Evolutionary conservation across 192 early-diverging fungal species (phyloP).

Genomic region (Podila verticillata): DNA sequence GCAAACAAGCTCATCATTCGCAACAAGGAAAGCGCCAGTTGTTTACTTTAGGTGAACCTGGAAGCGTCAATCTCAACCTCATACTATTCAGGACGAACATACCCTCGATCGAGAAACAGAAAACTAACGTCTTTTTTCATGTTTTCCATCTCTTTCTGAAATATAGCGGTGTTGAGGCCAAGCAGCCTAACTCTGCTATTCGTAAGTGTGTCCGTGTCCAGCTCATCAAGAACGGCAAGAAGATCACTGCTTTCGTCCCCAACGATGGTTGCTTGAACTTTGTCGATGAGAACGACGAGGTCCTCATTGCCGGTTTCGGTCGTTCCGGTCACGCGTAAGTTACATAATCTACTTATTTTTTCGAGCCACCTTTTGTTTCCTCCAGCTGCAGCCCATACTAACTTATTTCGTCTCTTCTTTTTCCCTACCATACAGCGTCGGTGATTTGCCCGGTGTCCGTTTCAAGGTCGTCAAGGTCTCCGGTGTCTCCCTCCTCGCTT

Average conservation of each 20-base stretch:
- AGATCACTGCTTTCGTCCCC: slow-evolving; percentile 99
- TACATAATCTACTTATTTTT: slow-evolving; percentile 2
- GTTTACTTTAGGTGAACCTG: too few relatives aligned
- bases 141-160: slow-evolving; percentile 8
- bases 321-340: slow-evolving; percentile 97
- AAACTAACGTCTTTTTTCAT: background rate
- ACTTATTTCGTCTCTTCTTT: background rate
- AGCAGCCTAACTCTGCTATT: slow-evolving; percentile 99
- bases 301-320: slow-evolving; percentile 99
- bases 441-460: slow-evolving; percentile 99
- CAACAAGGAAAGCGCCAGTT: too few relatives aligned
- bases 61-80: too few relatives aligned
- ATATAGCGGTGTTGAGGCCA: slow-evolving; percentile 97
- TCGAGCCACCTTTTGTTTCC: background rate
- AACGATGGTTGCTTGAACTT: slow-evolving; percentile 99
- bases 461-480: slow-evolving; percentile 99
- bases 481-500: slow-evolving; percentile 97
- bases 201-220: slow-evolving; percentile 99
- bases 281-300: slow-evolving; percentile 99
- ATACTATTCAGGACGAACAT: too few relatives aligned
- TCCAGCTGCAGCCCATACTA: background rate
- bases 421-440: slow-evolving; percentile 54
- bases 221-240: slow-evolving; percentile 99
- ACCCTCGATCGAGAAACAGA: too few relatives aligned
- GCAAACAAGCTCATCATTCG: too few relatives aligned